Base-by-base conservation (phyloP, 78 protist genomes). In the Dictyostelium discoideum region DNA sequence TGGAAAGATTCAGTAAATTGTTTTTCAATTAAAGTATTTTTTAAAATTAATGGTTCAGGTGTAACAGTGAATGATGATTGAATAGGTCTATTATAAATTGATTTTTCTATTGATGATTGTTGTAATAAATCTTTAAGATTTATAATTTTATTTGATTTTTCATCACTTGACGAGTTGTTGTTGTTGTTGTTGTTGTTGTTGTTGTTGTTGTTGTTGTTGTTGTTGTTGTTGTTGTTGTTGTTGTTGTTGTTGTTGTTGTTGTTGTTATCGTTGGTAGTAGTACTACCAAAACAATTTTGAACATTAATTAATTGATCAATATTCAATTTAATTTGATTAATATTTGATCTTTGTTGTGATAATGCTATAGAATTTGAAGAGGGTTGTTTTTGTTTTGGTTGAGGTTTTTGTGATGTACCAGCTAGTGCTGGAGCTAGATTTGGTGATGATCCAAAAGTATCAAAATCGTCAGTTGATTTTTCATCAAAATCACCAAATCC, bases 41-140 rank as follows among this genome's bases (percentile, higher is more conserved):
- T 90, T 24, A 90, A 50, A 48, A 37, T 39, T 8, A 90, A 48
- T 72, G 95, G 95, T 48, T 86, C 10, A 8, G 84, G 95, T 50
- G 95, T 83, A 32, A 77, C 87, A 4, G 29, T 29, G 42, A 90
- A 90, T 20, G 86, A 60, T 39, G 95, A 90, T 82, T 90, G 87
- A 3, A 29, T 63, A 13, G 94, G 48, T 67, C 77, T 90, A 9
- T 6, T 57, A 14, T 90, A 90, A 39, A 90, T 65, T 26, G 78
- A 65, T 39, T 65, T 54, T 40, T 90, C 89, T 48, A 82, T 80
- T 18, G 26, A 5, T 37, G 87, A 82, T 18, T 50, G 22, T 60
- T 72, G 84, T 37, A 90, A 54, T 14, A 90, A 10, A 32, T 80
- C 76, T 26, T 82, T 86, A 29, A 90, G 18, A 11, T 86, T 72